Base-by-base conservation (phyloP, 495 filamentous ascomycete species). In the Aspergillus taichungensis region DNA sequence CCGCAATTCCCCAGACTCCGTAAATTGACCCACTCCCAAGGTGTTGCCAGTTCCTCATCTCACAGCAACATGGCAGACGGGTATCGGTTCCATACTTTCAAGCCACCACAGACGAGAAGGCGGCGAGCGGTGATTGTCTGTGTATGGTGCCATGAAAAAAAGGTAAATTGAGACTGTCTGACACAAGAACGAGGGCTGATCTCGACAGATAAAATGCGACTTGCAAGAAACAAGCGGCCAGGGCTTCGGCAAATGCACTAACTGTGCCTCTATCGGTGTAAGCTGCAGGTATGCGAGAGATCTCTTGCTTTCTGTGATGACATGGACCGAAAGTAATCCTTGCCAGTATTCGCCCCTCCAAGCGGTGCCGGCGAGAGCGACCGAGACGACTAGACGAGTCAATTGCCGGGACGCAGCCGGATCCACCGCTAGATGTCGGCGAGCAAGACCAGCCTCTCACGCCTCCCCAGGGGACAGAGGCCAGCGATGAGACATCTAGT, bases 91-190 rank as follows among this genome's bases (percentile, higher is more conserved):
- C 40, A 42, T 6, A 13, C 24, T 24, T 59, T 55, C 34, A 53
- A 46, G n/a, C 49, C 49, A 28, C 53, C 53, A 13, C 52, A 55
- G 30, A 38, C 52, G n/a, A 64, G 62, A 41, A 40, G 61, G 13
- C 61, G 59, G 28, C 53, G 63, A 8, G 63, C 63, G 6, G 63
- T 61, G 40, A 44, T 64, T 30, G 63, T 59, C 13, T 67, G 63
- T 47, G 48, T 50, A 3, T 38, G 53, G n/a, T 67, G 61, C 34
- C 63, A 67, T 34, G 50, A 57, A 35, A 67, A 63, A 45, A 67
- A 66, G 56, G 55, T 57, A 50, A 13, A 6, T 14, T 12, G 27
- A 34, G 31, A 18, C 8, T n/a, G 43, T 34, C 12, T 10, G 27
- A 38, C 18, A 24, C 18, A 10, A 11, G 10, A 35, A 11, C 32